A percentile compares a stretch with the other conserved stretches of the same genome.
These are phyloP conservation scores for Lithocarpus polystachyus DNA, from an alignment of 306 rosid genomes.

Conservation along the genomic window DNA sequence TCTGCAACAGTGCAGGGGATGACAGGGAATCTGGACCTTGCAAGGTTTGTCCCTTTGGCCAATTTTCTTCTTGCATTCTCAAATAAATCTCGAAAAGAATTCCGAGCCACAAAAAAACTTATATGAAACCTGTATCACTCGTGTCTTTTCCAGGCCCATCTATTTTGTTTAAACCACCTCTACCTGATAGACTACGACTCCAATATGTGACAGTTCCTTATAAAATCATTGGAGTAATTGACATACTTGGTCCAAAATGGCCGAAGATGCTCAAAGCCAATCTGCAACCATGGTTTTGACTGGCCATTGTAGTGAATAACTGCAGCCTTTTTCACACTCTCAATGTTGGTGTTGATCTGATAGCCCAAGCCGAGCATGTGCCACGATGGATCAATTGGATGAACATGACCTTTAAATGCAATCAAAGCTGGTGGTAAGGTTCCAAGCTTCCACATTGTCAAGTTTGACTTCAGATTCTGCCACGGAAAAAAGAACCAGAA, in stretches of 20 bases:
- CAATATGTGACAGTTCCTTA: conserved; percentile 88
- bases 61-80: conserved; percentile 44
- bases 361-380: conserved; percentile 99
- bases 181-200: conserved; percentile 60
- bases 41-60: conserved; percentile 41
- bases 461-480: conserved; percentile 86
- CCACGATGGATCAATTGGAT: conserved; percentile 83
- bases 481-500: conserved; percentile 5
- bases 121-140: conserved; percentile 44
- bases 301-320: conserved; percentile 99
- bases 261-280: conserved; percentile 95
- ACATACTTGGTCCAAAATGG: conserved; percentile 94
- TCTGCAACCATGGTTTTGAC: conserved; percentile 94
- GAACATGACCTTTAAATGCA: conserved; percentile 91
- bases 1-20: conserved; percentile 46
- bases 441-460: conserved; percentile 96
- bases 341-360: conserved; percentile 72
- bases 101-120: conserved; percentile 48
- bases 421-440: conserved; percentile 97
- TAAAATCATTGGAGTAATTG: conserved; percentile 88
- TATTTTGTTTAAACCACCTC: conserved; percentile 34
- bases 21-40: conserved; percentile 39
- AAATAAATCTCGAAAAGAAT: conserved; percentile 42
- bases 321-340: conserved; percentile 69
- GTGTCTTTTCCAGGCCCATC: conserved; percentile 15